Evolutionary conservation across 805 yeast species (phyloP).

Genomic region (Teunomyces lycoperdinae): DNA sequence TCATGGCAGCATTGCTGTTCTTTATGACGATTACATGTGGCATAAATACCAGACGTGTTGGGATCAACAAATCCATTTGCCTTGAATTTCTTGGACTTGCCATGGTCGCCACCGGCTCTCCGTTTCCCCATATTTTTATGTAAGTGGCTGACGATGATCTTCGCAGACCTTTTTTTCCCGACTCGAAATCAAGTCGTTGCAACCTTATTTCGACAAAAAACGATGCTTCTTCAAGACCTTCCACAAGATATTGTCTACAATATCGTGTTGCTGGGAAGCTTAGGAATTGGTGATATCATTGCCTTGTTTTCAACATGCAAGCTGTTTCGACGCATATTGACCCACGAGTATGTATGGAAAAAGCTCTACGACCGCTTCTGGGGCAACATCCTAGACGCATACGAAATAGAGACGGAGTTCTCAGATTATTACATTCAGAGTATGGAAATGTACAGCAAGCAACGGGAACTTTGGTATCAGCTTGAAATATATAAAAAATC

Average conservation of each 20-base stretch:
- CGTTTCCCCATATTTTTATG: slow-evolving; percentile 28
- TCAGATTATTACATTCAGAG: background rate
- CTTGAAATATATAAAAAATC: background rate
- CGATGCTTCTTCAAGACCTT: slow-evolving; percentile 1
- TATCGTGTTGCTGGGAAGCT: slow-evolving; percentile 14
- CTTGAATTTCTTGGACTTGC: slow-evolving; percentile 43
- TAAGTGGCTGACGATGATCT: background rate
- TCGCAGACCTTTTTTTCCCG: background rate
- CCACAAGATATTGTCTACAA: slow-evolving; percentile 7
- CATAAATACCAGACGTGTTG: slow-evolving; percentile 82
- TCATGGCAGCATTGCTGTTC: slow-evolving; percentile 81
- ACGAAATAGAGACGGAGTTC: background rate
- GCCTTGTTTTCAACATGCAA: background rate
- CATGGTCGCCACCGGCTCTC: slow-evolving; percentile 15
- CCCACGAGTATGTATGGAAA: slow-evolving; percentile 6
- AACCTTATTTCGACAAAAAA: background rate
- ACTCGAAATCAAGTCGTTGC: background rate
- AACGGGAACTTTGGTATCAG: background rate
- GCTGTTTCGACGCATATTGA: background rate
- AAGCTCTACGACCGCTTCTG: slow-evolving; percentile 4
- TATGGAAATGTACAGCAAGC: background rate
- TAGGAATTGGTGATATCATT: slow-evolving; percentile 9
- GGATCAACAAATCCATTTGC: slow-evolving; percentile 67
- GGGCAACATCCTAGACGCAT: slow-evolving; percentile 6
- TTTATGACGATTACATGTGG: slow-evolving; percentile 79